Percentiles rank a stretch among this genome's conserved stretches.
Evolutionary conservation across 2,329 filamentous ascomycete species (phyloP).

Genomic region (Endoconidiophora laricicola): DNA sequence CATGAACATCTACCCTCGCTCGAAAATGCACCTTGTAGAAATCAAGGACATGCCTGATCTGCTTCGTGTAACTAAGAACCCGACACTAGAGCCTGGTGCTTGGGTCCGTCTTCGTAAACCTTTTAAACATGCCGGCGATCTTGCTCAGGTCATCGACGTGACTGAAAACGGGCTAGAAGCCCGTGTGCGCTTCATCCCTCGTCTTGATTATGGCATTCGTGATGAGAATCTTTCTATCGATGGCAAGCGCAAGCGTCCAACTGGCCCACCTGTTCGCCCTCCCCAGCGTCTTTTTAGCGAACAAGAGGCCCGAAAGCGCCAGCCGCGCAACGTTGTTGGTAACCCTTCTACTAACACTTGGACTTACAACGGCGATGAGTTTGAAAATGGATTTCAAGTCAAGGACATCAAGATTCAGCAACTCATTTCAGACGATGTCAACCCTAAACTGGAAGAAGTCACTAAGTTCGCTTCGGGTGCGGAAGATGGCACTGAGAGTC

Average conservation of each 20-base stretch:
- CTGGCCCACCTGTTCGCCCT: constrained; percentile 48
- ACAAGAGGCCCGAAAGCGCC: constrained; percentile 75
- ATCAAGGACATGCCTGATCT: constrained; percentile 97
- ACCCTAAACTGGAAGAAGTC: constrained; percentile 84
- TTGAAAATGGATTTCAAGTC: constrained; percentile 81
- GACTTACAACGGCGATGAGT: constrained; percentile 76
- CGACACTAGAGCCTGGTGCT: constrained; percentile 67
- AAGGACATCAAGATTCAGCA: constrained; percentile 87
- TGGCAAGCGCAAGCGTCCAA: constrained; percentile 65
- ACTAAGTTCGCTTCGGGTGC: constrained; percentile 80
- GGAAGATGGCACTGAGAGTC: constrained; percentile 83
- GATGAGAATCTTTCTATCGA: constrained; percentile 48
- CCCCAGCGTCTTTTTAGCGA: constrained; percentile 89
- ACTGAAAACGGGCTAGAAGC: constrained; percentile 86
- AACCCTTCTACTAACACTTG: constrained; percentile 68
- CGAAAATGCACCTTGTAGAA: constrained; percentile 73
- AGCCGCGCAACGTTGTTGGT: constrained; percentile 43
- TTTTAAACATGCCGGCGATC: constrained; percentile 69
- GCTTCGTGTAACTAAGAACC: constrained; percentile 75
- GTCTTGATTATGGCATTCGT: constrained; percentile 78
- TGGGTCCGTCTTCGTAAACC: constrained; percentile 79
- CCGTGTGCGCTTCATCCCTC: constrained; percentile 71
- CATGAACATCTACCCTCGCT: constrained; percentile 76
- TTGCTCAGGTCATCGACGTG: constrained; percentile 83
- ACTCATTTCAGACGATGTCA: constrained; percentile 74